A percentile compares a stretch with the other conserved stretches of the same genome.
These are phyloP conservation scores for Cercospora zeina DNA, from an alignment of 2,329 filamentous ascomycete species.

Conservation along the genomic window DNA sequence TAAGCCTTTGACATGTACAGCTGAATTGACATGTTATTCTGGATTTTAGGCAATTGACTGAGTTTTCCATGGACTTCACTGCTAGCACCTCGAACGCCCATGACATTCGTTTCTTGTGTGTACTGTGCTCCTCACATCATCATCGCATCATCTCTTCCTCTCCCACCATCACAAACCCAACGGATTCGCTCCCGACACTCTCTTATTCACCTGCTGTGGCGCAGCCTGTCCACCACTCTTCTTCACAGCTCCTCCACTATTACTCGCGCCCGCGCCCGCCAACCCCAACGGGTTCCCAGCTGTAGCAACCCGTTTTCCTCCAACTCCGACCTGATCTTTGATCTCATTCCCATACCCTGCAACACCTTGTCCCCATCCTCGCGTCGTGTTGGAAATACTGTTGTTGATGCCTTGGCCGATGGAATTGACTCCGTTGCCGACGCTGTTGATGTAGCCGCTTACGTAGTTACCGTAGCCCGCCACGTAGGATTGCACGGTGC, in stretches of 20 bases:
- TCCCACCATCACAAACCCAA: conserved; percentile 41
- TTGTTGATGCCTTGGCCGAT: conserved; percentile 49
- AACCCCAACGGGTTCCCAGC: conserved; percentile 51
- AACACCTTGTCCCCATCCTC: conserved; percentile 51
- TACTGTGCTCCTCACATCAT: background rate
- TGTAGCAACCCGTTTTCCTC: conserved; percentile 47
- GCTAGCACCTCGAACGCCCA: background rate
- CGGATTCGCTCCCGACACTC: conserved; percentile 45
- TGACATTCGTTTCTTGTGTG: background rate
- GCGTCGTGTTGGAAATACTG: conserved; percentile 47
- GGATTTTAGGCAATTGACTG: background rate
- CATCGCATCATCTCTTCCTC: background rate
- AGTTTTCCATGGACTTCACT: background rate
- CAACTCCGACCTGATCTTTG: conserved; percentile 51
- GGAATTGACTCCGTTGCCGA: conserved; percentile 51
- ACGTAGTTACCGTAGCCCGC: conserved; percentile 49
- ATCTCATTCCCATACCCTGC: conserved; percentile 54
- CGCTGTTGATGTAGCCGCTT: conserved; percentile 46
- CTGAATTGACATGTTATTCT: background rate
- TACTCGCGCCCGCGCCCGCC: conserved; percentile 31
- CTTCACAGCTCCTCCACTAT: conserved; percentile 26
- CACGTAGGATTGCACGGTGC: conserved; percentile 47
- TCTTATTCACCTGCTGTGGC: conserved; percentile 28
- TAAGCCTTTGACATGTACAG: background rate
- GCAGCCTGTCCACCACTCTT: conserved; percentile 28